Evolutionary conservation across 2,329 filamentous ascomycete genomes (phyloP), one percentile per base, ranked within the genome.

Genomic region (Talaromyces amestolkiae): DNA sequence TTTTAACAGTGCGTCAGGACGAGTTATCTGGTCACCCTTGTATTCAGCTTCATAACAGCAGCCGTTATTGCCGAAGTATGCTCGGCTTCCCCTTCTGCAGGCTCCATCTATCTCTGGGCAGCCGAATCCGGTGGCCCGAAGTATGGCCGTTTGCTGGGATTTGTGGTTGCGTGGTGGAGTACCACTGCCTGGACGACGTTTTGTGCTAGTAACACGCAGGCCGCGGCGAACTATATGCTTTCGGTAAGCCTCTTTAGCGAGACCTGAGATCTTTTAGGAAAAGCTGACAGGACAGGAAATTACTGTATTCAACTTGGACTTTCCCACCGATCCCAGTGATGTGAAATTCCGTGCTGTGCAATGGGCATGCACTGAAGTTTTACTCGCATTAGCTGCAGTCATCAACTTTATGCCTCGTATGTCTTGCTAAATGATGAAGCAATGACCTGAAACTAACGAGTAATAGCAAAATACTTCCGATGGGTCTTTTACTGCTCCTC

Each of bases 131-230:
- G 85, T 51, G 85, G 85, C 5, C 83, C 81, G 31, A 78, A 79
- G 24, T 87, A 78, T 68, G 85, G 85, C n/a, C 75, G 85, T 33
- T 75, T 87, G 0, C 80, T 87, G 63, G 85, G 85, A 19, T 87
- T 86, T 71, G 75, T 86, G n/a, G 85, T 87, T n/a, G 85, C 85
- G 0, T 87, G 85, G 85, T 87, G 85, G 85, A 85, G 83, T 69
- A 86, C 84, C 0, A 87, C 85, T 0, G 85, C 86, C 1, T 87
- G 85, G 85, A 87, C 85, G 2, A 87, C 83, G 0, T 85, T 85
- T 64, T 84, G 82, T 71, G 83, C 83, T 2, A 85, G 83, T 78
- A 84, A 84, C 68, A 84, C 82, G 0, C 83, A 84, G 66, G 76
- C 79, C 31, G 82, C 82, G 15, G 79, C 79, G 17, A 85, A 84